Base-by-base conservation (phyloP, 2,329 filamentous ascomycete species). In the Sporothrix euskadiensis region DNA sequence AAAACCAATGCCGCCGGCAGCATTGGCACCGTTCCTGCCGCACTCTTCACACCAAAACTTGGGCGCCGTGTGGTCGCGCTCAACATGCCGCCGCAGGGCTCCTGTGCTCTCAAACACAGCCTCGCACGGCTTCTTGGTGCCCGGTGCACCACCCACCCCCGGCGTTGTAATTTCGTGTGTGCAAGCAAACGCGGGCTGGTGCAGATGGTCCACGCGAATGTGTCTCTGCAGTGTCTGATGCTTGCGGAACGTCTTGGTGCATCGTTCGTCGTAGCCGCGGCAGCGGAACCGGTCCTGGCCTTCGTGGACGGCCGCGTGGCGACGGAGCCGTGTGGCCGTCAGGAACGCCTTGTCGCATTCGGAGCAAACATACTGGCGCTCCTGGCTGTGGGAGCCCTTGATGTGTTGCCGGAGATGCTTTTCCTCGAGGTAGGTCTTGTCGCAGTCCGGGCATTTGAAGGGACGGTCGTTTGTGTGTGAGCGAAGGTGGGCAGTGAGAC, bases 371-470 rank as follows among this genome's bases (percentile, higher is more conserved):
- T 94, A 91, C 65, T 89, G 87, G 74, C 91, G 87, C 76, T 93
- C 87, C 72, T 89, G 85, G 8, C 88, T 91, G 80, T 98, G 95
- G 12, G 91, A 90, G 72, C 92, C 92, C 80, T 94, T 94, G 79
- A 97, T 83, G 80, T 98, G 95, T 76, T 94, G 91, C 74, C 91
- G 90, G 22, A 98, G 85, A 82, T 98, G 94, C 78, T 95, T 95
- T 76, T 93, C 89, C 75, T 96, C 92, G 16, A 94, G 88, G 80
- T 97, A 98, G 57, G 90, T 88, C 83, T 97, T 98, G 78, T 89
- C 88, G 79, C 95, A 98, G 57, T 83, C 90, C 6, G 86, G 83
- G 79, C 95, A 98, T 54, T 86, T 85, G 81, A 92, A 97, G 0
- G 94, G 90, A 0, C 94, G 89, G 77, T 95, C 92, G 77, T 95